Percentiles rank a stretch among this genome's conserved stretches.
phyloP scores from a whole-genome alignment of 495 filamentous ascomycete species.

The Platismatia glauca region DNA sequence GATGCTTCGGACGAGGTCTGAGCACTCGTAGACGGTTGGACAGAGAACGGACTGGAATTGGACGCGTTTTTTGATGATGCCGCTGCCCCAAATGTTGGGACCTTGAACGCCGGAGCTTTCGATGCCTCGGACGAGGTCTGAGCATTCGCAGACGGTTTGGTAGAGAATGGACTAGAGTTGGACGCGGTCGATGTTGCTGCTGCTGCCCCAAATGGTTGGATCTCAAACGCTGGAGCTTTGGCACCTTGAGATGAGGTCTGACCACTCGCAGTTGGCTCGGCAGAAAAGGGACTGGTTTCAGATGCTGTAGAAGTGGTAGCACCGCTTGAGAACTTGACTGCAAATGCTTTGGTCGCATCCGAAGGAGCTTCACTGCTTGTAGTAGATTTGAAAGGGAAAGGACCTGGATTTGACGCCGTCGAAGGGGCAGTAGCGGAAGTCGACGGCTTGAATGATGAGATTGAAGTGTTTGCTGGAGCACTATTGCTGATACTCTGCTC shows the following conservation, averaged over 20 bases:
- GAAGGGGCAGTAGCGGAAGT: neutral
- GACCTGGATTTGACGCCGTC: constrained; percentile 7
- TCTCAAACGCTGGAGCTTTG: constrained; percentile 12
- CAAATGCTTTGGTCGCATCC: constrained; percentile 15
- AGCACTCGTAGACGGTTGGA: no score
- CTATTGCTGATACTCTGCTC: neutral
- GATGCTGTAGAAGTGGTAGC: neutral
- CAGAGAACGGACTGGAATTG: neutral
- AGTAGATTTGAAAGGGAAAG: constrained; percentile 22
- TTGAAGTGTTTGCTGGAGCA: neutral
- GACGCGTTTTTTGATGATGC: neutral
- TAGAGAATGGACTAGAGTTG: neutral
- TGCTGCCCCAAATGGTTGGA: constrained; percentile 17
- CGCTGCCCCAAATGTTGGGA: constrained; percentile 20
- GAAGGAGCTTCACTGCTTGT: constrained; percentile 18
- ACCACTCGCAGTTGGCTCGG: neutral
- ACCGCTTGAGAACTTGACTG: constrained; percentile 4
- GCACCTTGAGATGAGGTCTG: neutral
- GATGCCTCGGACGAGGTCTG: neutral
- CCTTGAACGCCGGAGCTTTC: constrained; percentile 15
- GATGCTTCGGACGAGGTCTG: neutral
- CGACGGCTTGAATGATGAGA: neutral
- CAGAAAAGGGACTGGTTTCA: neutral
- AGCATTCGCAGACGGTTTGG: constrained; percentile 1
- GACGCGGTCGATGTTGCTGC: neutral